Base-by-base conservation (phyloP, 257 asterid genomes). In the Solanum dulcamara region DNA sequence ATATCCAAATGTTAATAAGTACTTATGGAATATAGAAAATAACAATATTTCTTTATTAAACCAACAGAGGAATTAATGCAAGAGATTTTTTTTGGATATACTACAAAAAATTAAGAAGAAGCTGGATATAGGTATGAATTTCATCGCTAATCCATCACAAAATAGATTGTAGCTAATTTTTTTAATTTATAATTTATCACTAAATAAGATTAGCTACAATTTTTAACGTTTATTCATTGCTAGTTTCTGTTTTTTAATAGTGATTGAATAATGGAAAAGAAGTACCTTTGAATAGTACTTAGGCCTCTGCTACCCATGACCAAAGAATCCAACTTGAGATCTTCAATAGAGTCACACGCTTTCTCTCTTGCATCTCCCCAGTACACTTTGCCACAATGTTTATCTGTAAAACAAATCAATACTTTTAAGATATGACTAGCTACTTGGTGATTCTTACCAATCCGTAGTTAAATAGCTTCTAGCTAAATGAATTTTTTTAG, bases 291-390 rank as follows among this genome's bases (percentile, higher is more conserved):
- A 86, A 95, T 85, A 74, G 93, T 33, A 91, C 92, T 80, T 75
- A 94, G 94, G 40, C 99, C 98, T 83, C 99, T 93, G 93, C 97
- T 93, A 4, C 98, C 98, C 97, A 94, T 89, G 71, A 96, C 95
- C 90, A 95, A 67, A 10, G 93, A 93, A 82, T 93, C 94, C 87
- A 96, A 80, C 90, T 93, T 91, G 91, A 95, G 83, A 86, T 90
- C 95, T 68, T 90, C 96, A 87, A 87, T 85, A 18, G 97, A 93
- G 6, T 93, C 95, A 42, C 90, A 85, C 0, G 94, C 90, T 92
- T 91, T 93, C 90, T 96, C 99, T 64, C 99, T 92, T 51, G 99
- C 97, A 84, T 96, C 99, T 84, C 99, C 99, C 97, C 96, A 92
- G 70, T 92, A 94, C 84, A 96, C 30, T 86, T 96, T 51, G 91